A percentile compares a stretch with the other conserved stretches of the same genome.
Conservation (phyloP, 805 yeast species). For the Wickerhamia fluorescens region DNA sequence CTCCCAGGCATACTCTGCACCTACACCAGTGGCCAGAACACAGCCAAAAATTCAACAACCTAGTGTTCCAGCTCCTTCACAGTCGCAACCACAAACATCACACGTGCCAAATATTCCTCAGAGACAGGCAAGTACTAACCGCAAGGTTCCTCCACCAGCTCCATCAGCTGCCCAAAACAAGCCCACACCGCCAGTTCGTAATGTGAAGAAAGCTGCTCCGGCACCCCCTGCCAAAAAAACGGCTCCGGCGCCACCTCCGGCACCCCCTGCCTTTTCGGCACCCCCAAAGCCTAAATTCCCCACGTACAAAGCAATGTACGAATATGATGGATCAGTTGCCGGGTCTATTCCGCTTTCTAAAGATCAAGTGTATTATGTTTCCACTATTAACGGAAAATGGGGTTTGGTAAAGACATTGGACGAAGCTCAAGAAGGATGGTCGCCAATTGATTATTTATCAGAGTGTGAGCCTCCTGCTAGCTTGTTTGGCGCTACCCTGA, state of each 20-base stretch:
- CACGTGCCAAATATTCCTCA: slow-evolving; percentile 4
- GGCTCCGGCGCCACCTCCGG: slow-evolving; percentile 36
- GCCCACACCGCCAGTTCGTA: slow-evolving; percentile 17
- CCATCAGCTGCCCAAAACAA: slow-evolving; percentile 7
- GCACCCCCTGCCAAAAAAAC: slow-evolving; percentile 52
- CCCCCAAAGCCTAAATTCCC: slow-evolving; percentile 60
- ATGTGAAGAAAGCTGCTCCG: slow-evolving; percentile 39
- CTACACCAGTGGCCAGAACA: slow-evolving; percentile 12
- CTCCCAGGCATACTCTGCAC: slow-evolving; percentile 5
- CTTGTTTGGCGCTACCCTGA: slow-evolving; percentile 14
- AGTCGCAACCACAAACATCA: slow-evolving; percentile 13
- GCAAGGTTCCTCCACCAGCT: slow-evolving; percentile 10
- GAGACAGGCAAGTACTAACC: slow-evolving; percentile 4
- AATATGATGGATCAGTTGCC: slow-evolving; percentile 79
- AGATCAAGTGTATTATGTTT: slow-evolving; percentile 68
- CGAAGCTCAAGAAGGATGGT: slow-evolving; percentile 88
- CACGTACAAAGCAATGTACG: slow-evolving; percentile 78
- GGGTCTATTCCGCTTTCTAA: slow-evolving; percentile 73
- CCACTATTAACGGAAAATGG: slow-evolving; percentile 86
- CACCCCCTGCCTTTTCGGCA: slow-evolving; percentile 49
- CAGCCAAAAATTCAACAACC: slow-evolving; percentile 8
- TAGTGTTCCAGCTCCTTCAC: slow-evolving; percentile 15
- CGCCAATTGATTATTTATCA: slow-evolving; percentile 86
- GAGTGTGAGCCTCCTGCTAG: slow-evolving; percentile 45
- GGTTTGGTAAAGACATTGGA: slow-evolving; percentile 77